Evolutionary conservation across 352 stramenopile genomes (phyloP).

Genomic region (Halophytophthora polymorphica): DNA sequence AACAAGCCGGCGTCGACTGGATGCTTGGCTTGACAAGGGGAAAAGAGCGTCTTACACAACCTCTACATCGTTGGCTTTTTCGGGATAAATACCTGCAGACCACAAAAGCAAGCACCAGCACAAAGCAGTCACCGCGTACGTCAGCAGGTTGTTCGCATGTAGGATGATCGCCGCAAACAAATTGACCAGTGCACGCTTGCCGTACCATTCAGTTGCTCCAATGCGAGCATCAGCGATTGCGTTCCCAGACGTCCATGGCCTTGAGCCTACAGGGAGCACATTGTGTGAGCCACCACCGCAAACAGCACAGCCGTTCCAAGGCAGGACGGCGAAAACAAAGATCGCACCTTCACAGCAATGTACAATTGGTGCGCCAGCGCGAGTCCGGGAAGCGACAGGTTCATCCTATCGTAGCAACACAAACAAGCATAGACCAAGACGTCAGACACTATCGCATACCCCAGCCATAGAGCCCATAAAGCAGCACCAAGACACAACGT

Average conservation of each 20-base stretch:
- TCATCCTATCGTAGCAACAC: slow-evolving; percentile 52
- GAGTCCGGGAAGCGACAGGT: slow-evolving; percentile 79
- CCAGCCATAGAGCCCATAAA: background rate
- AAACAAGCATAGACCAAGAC: background rate
- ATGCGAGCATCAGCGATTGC: slow-evolving; percentile 82
- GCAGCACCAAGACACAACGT: slow-evolving; percentile 5
- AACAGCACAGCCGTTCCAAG: background rate
- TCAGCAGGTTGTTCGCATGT: no score
- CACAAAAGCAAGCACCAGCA: slow-evolving; percentile 1
- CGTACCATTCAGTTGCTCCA: slow-evolving; percentile 85
- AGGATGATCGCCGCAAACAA: no score
- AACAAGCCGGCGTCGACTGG: slow-evolving; percentile 3
- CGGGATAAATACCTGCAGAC: slow-evolving; percentile 37
- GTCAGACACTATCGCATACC: slow-evolving; percentile 1
- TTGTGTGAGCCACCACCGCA: slow-evolving; percentile 14
- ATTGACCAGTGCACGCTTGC: background rate
- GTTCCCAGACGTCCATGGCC: slow-evolving; percentile 77
- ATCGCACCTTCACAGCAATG: slow-evolving; percentile 68
- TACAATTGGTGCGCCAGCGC: slow-evolving; percentile 86
- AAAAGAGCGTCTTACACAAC: slow-evolving; percentile 25
- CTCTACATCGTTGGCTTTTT: slow-evolving; percentile 38
- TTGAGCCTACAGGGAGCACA: slow-evolving; percentile 50
- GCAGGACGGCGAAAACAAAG: background rate
- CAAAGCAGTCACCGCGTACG: background rate
- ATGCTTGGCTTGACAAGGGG: background rate